phyloP scores from a whole-genome alignment of 768 basidiomycete genomes.

The Dictyophora rubrovolvata region DNA sequence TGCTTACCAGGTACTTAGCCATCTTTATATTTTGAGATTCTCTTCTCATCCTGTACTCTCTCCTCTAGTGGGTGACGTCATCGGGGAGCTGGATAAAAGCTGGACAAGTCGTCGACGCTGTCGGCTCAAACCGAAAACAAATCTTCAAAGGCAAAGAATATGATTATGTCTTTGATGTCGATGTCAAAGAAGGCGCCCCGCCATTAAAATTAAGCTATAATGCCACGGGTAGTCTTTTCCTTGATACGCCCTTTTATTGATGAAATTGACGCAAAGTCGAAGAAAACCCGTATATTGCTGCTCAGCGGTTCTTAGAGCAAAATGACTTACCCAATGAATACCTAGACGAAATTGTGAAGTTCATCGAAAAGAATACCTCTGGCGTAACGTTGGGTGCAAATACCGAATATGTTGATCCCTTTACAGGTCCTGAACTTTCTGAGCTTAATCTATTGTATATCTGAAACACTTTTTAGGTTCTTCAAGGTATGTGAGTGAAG shows the following conservation, averaged over 20 bases:
- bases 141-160: constrained; percentile 92
- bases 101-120: constrained; percentile 92
- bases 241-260: not conserved
- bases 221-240: constrained; percentile 48
- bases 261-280: not conserved
- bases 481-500: constrained; percentile 48
- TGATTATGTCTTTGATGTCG: constrained; percentile 99
- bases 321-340: constrained; percentile 80
- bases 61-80: constrained; percentile 65
- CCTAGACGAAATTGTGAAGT: constrained; percentile 81
- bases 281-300: constrained; percentile 90
- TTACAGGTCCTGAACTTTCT: constrained; percentile 50
- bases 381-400: constrained; percentile 56
- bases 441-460: constrained; percentile 2
- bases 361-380: constrained; percentile 86
- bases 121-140: constrained; percentile 82
- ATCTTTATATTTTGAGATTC: not conserved
- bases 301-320: constrained; percentile 73
- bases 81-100: constrained; percentile 79
- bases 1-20: constrained; percentile 68
- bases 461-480: constrained; percentile 30
- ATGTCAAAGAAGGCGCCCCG: constrained; percentile 86
- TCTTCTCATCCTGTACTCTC: constrained; percentile 1
- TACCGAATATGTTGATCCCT: constrained; percentile 71
- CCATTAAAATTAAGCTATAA: constrained; percentile 94